Evolutionary conservation across 805 yeast species (phyloP).

Genomic region (Myxozyma melibiosi): DNA sequence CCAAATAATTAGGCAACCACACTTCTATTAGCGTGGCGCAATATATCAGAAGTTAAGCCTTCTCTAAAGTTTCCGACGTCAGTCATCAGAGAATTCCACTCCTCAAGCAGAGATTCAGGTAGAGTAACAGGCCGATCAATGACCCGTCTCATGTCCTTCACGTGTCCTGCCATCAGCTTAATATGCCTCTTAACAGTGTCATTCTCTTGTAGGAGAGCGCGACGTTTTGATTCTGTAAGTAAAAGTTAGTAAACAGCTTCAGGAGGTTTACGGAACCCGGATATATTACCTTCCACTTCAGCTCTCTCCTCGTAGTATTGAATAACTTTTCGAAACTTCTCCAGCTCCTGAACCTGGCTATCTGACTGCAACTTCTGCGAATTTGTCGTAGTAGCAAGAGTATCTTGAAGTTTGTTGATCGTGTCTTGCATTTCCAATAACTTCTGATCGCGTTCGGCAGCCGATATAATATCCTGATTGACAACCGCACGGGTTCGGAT

Average conservation of each 20-base stretch:
- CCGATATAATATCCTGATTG: slow-evolving; percentile 48
- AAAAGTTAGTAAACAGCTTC: background rate
- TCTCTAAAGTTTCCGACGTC: slow-evolving; percentile 9
- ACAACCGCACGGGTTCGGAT: slow-evolving; percentile 67
- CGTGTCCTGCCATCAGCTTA: slow-evolving; percentile 37
- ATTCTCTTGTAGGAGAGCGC: slow-evolving; percentile 39
- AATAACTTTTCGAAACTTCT: slow-evolving; percentile 37
- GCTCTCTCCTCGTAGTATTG: slow-evolving; percentile 41
- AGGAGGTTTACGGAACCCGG: too few relatives aligned
- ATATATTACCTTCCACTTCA: slow-evolving; percentile 30
- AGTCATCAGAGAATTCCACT: slow-evolving; percentile 8
- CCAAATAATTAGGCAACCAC: background rate
- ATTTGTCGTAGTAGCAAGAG: slow-evolving; percentile 29
- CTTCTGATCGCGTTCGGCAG: slow-evolving; percentile 45
- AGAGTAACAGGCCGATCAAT: background rate
- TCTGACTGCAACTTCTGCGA: slow-evolving; percentile 36
- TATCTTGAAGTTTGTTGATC: slow-evolving; percentile 40
- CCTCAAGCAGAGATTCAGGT: slow-evolving; percentile 5
- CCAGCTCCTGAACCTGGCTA: slow-evolving; percentile 37
- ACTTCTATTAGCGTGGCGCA: background rate
- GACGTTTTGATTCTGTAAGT: slow-evolving; percentile 39
- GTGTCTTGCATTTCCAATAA: slow-evolving; percentile 47
- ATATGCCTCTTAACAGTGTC: slow-evolving; percentile 38
- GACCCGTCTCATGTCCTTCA: slow-evolving; percentile 31
- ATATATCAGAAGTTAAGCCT: background rate